phyloP scores from a whole-genome alignment of 1,139 yeast genomes.

The Hansenula lynferdii region DNA sequence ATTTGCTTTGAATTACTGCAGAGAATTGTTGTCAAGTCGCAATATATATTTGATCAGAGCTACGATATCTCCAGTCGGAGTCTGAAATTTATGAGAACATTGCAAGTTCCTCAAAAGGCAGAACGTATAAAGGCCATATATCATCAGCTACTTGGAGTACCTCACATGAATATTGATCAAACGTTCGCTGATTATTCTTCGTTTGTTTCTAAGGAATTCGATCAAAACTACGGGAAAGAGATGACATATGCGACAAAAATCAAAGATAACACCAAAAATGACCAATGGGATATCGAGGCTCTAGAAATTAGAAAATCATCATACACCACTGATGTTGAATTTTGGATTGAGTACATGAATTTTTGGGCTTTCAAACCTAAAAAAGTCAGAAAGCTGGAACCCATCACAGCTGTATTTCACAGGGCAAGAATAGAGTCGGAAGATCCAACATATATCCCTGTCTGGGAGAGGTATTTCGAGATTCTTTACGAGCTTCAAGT shows the following conservation, averaged over 20 bases:
- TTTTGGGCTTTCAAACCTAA: slow-evolving; percentile 6
- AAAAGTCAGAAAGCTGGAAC: slow-evolving; percentile 6
- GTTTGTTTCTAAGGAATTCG: slow-evolving; percentile 28
- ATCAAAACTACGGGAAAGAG: slow-evolving; percentile 27
- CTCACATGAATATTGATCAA: slow-evolving; percentile 33
- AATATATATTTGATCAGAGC: no score
- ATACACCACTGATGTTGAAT: slow-evolving; percentile 15
- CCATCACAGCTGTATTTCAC: slow-evolving; percentile 8
- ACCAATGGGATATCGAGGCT: slow-evolving; percentile 22
- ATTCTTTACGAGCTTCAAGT: slow-evolving; percentile 5
- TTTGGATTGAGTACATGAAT: slow-evolving; percentile 34
- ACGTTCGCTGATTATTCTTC: slow-evolving; percentile 34
- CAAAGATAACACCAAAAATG: slow-evolving; percentile 25
- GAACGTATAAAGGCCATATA: slow-evolving; percentile 28
- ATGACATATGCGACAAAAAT: slow-evolving; percentile 31
- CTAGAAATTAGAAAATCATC: slow-evolving; percentile 26
- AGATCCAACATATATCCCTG: not conserved
- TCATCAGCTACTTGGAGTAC: slow-evolving; percentile 30
- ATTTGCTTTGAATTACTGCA: no score
- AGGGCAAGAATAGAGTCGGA: slow-evolving; percentile 4
- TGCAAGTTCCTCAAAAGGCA: not conserved
- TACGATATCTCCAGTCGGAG: no score
- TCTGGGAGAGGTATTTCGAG: slow-evolving; percentile 10
- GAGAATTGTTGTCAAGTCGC: no score
- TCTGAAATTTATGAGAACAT: no score